Conservation (phyloP, 768 basidiomycete species). For the Pleurotus ostreatus region DNA sequence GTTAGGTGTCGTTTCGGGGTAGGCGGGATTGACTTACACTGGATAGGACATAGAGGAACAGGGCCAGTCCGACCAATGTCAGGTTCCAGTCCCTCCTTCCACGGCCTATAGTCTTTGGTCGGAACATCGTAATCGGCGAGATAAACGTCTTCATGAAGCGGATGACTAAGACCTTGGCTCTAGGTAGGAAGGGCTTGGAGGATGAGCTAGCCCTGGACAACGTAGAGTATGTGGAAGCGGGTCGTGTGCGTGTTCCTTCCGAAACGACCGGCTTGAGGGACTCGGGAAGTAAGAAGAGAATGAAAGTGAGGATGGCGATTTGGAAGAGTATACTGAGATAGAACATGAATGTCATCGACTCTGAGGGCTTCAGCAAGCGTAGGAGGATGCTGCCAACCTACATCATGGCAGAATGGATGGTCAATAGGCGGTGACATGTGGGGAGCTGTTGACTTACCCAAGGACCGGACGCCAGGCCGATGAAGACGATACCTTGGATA, state of each 20-base stretch:
- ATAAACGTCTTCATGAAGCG: constrained; percentile 26
- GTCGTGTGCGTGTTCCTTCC: constrained; percentile 10
- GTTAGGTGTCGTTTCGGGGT: neutral
- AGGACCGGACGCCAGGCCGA: constrained; percentile 78
- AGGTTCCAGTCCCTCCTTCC: constrained; percentile 67
- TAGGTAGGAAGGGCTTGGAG: neutral
- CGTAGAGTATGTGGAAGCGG: constrained; percentile 11
- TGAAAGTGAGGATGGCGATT: constrained; percentile 30
- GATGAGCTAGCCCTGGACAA: constrained; percentile 17
- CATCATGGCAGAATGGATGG: too few species aligned
- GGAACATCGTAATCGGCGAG: constrained; percentile 65
- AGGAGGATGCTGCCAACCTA: constrained; percentile 52
- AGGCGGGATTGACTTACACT: constrained; percentile 39
- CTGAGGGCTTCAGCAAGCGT: constrained; percentile 34
- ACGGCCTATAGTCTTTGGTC: constrained; percentile 43
- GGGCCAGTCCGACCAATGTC: constrained; percentile 57
- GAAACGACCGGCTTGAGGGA: constrained; percentile 32
- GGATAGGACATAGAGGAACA: constrained; percentile 64
- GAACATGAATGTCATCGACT: constrained; percentile 50
- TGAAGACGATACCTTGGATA: constrained; percentile 71
- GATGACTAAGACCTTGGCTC: constrained; percentile 22
- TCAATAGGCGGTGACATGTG: neutral
- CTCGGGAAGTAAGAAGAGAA: constrained; percentile 49
- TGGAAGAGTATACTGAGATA: constrained; percentile 39
- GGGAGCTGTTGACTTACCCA: constrained; percentile 45